phyloP scores from a whole-genome alignment of 192 early-diverging fungal species.

The Gonapodya sp. region DNA sequence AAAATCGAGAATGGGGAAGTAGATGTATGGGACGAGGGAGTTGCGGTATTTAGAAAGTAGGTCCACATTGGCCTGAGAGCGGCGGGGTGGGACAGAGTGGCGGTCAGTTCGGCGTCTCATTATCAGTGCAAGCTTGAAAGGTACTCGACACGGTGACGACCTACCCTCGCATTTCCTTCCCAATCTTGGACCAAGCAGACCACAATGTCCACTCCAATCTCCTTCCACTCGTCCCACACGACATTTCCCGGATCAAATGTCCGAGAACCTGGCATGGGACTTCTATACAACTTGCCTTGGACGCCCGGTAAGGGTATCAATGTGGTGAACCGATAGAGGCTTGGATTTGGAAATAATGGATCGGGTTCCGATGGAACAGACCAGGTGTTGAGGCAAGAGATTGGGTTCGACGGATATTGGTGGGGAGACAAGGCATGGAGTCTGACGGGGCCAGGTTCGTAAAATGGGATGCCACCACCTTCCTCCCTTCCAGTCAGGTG shows the following conservation, averaged over 20 bases:
- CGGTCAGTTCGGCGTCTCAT: background rate
- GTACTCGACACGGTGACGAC: background rate
- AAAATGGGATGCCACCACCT: background rate
- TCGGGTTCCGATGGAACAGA: background rate
- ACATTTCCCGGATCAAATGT: background rate
- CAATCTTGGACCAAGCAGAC: background rate
- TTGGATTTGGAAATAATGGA: background rate
- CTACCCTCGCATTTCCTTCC: background rate
- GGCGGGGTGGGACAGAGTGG: too few species aligned
- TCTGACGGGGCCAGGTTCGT: background rate
- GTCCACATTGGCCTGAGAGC: background rate
- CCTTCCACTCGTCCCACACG: slow-evolving; percentile 1
- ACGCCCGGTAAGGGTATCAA: background rate
- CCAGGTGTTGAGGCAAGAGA: too few species aligned
- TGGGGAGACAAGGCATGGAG: background rate
- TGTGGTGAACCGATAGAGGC: background rate
- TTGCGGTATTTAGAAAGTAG: background rate
- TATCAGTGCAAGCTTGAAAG: background rate
- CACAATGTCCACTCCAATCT: background rate
- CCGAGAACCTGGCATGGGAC: background rate
- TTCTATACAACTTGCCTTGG: background rate
- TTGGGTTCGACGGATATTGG: background rate
- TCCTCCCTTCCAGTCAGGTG: background rate
- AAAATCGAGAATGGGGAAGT: background rate
- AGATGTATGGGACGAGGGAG: background rate